Evolutionary conservation across 352 stramenopile species (phyloP).

Genomic region (Phytophthora uliginosa): DNA sequence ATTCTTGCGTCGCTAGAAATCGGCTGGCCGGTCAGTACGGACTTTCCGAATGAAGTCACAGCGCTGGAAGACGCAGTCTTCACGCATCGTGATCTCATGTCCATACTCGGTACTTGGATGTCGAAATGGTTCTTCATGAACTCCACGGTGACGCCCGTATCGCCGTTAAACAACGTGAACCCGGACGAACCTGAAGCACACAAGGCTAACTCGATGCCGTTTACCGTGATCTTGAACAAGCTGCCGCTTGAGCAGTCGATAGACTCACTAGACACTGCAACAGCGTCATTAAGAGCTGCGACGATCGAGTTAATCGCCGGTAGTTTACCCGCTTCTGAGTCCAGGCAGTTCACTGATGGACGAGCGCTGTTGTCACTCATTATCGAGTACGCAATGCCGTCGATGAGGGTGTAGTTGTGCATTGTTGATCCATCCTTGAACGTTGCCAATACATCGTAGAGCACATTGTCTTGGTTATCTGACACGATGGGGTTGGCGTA

Average conservation of each 20-base stretch:
- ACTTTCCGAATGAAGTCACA: conserved; percentile 23
- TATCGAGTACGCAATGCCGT: conserved; percentile 5
- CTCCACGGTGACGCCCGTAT: conserved; percentile 34
- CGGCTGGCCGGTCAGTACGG: conserved; percentile 12
- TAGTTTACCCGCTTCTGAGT: conserved; percentile 10
- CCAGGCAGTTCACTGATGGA: conserved; percentile 2
- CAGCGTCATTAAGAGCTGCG: conserved; percentile 7
- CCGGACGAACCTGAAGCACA: conserved; percentile 21
- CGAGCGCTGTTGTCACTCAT: background rate
- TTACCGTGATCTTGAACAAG: conserved; percentile 10
- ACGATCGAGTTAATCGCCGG: conserved; percentile 19
- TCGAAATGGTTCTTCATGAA: conserved; percentile 19
- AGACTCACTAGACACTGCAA: background rate
- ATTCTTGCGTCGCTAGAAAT: background rate
- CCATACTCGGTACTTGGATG: conserved; percentile 6
- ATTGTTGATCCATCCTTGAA: conserved; percentile 1
- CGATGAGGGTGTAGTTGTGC: conserved; percentile 12
- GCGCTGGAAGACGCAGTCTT: background rate
- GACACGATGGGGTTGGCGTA: conserved; percentile 41
- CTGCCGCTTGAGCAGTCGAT: conserved; percentile 7
- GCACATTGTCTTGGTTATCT: background rate
- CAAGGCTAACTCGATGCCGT: conserved; percentile 13
- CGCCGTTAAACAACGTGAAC: conserved; percentile 19
- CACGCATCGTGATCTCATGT: background rate
- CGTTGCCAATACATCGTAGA: conserved; percentile 17